Conservation (phyloP, 345 rosid species). For the Syzygium aqueum region DNA sequence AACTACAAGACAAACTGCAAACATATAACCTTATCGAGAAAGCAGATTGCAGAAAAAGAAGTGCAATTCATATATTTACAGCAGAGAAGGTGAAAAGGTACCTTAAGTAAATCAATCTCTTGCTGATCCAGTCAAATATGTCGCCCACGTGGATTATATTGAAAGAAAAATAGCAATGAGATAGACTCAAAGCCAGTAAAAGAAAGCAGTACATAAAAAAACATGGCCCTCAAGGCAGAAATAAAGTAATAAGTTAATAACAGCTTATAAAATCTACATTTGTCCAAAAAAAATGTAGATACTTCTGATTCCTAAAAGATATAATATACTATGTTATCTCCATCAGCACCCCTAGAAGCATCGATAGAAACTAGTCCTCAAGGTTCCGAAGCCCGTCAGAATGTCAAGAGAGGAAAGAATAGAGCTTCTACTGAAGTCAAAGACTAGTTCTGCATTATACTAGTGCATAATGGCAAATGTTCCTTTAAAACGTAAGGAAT, state of each 20-base stretch:
- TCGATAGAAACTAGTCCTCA: background rate
- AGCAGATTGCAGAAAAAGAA: background rate
- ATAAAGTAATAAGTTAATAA: background rate
- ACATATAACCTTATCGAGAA: background rate
- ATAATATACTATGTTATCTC: background rate
- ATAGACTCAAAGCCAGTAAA: constrained; percentile 15
- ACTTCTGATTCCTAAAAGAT: background rate
- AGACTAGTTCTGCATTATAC: background rate
- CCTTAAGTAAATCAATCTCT: constrained; percentile 98
- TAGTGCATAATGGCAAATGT: background rate
- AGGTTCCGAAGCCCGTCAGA: background rate
- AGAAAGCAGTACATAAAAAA: background rate
- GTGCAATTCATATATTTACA: background rate
- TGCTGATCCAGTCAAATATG: constrained; percentile 49
- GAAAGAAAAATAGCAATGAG: constrained; percentile 18
- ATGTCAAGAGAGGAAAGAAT: background rate
- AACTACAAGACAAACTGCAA: background rate
- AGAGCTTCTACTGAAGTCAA: background rate
- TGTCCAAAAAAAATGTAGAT: background rate
- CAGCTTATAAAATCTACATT: background rate
- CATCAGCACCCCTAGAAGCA: background rate
- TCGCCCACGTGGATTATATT: constrained; percentile 7
- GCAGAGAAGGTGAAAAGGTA: constrained; percentile 9
- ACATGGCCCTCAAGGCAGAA: background rate
- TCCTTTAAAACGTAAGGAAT: background rate